Conservation (phyloP, 2,329 filamentous ascomycete genomes). For the Juglanconis oblonga region DNA sequence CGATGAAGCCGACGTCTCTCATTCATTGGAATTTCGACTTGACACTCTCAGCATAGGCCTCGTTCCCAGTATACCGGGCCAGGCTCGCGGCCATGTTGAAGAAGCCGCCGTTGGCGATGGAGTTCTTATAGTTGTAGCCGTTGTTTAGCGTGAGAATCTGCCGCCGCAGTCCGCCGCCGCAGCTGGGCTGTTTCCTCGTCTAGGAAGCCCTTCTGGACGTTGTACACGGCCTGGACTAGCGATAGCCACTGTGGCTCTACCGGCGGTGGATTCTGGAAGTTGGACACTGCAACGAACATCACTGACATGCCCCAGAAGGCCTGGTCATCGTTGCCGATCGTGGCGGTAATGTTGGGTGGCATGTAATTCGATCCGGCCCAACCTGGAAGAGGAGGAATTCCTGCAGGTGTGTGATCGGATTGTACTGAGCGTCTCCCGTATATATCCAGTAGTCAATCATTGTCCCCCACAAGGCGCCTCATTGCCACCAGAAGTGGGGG, state of each 20-base stretch:
- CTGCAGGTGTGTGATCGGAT: slow-evolving; percentile 41
- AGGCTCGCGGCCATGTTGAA: slow-evolving; percentile 67
- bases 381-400: slow-evolving; percentile 45
- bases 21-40: slow-evolving; percentile 63
- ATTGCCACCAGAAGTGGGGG: slow-evolving; percentile 36
- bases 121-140: slow-evolving; percentile 75
- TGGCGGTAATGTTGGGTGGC: slow-evolving; percentile 42
- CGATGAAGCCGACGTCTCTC: slow-evolving; percentile 52
- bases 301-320: slow-evolving; percentile 68
- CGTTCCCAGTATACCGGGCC: slow-evolving; percentile 66
- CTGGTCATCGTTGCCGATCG: slow-evolving; percentile 53
- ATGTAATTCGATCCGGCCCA: slow-evolving; percentile 47
- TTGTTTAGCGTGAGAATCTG: slow-evolving; percentile 70
- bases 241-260: slow-evolving; percentile 60
- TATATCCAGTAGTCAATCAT: slow-evolving; percentile 39
- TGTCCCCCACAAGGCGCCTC: slow-evolving; percentile 29
- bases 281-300: slow-evolving; percentile 64
- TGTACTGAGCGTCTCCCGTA: slow-evolving; percentile 49
- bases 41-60: slow-evolving; percentile 62
- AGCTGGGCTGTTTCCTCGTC: slow-evolving; percentile 65
- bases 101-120: slow-evolving; percentile 59
- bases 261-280: slow-evolving; percentile 56
- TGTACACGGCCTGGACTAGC: slow-evolving; percentile 68
- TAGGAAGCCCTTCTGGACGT: slow-evolving; percentile 55
- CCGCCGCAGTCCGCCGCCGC: slow-evolving; percentile 71